phyloP scores from a whole-genome alignment of 2,329 filamentous ascomycete species.

The Colletotrichum endophyticum region DNA sequence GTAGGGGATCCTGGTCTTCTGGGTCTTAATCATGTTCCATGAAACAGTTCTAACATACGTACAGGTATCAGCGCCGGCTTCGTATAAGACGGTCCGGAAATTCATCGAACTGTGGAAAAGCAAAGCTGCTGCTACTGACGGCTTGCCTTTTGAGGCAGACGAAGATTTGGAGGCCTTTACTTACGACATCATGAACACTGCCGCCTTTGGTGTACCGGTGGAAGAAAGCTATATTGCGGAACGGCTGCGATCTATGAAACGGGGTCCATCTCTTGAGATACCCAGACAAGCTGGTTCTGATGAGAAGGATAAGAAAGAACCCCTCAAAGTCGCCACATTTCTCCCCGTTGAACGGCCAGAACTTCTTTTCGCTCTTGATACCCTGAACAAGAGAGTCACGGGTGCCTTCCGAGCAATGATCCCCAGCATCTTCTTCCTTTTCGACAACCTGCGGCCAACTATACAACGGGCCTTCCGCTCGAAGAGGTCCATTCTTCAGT shows the following conservation, averaged over 20 bases:
- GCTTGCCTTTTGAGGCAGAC: not conserved
- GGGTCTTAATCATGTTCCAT: not conserved
- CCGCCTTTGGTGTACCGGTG: not conserved
- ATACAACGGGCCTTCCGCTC: not conserved
- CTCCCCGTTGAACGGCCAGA: not conserved
- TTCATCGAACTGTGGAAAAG: not conserved
- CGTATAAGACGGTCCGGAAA: not conserved
- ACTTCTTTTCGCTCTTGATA: not conserved
- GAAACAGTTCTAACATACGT: not conserved
- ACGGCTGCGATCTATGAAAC: not conserved
- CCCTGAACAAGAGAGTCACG: not conserved
- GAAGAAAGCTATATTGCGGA: not conserved
- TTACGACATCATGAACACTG: not conserved
- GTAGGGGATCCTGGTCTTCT: not conserved
- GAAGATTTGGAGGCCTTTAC: not conserved
- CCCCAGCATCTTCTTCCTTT: not conserved
- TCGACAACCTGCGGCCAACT: not conserved
- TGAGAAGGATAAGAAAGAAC: not conserved
- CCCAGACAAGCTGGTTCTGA: not conserved
- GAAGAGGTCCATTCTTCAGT: not conserved
- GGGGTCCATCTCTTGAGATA: not conserved
- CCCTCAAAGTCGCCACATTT: not conserved
- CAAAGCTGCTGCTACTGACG: not conserved
- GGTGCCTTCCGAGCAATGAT: not conserved
- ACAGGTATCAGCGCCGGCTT: not conserved